Base-by-base conservation (phyloP, 1,139 yeast species). In the Pichia sp. region DNA sequence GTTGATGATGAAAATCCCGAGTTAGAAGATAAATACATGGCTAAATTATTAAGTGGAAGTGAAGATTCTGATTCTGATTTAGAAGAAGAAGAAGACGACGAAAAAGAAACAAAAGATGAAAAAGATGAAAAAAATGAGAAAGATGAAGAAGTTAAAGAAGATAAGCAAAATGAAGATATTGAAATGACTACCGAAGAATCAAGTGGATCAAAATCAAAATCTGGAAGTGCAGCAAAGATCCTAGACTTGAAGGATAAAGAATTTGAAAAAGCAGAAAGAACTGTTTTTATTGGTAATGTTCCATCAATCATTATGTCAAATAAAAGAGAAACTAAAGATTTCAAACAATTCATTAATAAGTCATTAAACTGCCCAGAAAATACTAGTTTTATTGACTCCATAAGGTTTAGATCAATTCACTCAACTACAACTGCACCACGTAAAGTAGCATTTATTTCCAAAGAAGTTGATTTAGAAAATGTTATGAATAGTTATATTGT, bases 321-420 rank as follows among this genome's bases (percentile, higher is more conserved):
- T 41, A 89, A 87, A 64, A 66, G 71, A 44, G 66, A 71, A 24
- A 79, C 79, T 59, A 85, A 82, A 61, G 66, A 71, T 50, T 83
- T 90, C 67, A 85, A 86, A 64, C 71, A 71, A 53, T 68, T 77
- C 23, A 85, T 89, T 55, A 58, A 73, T 13, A 65, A 74, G 36
- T 69, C 67, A 55, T 36, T 53, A 7, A 42, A 51, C 4, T 48
- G 49, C 27, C 51, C 53, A 6, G 55, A 46, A 18, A 45, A 50
- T 32, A 25, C 45, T 1, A 49, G 43, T 39, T 39, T 40, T 7
- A 74, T 89, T 46, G 80, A 78, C 42, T 84, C 95, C 20, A 74
- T 89, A 47, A 76, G 99, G 63, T 92, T 88, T 71, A 79, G 99
- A 67, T 89, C 97, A 2, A 85, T 94, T 57, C 88, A 96, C 2